Evolutionary conservation across 352 stramenopile genomes (phyloP), one percentile per base, ranked within the genome.

Genomic region (Saprolegnia parasitica): DNA sequence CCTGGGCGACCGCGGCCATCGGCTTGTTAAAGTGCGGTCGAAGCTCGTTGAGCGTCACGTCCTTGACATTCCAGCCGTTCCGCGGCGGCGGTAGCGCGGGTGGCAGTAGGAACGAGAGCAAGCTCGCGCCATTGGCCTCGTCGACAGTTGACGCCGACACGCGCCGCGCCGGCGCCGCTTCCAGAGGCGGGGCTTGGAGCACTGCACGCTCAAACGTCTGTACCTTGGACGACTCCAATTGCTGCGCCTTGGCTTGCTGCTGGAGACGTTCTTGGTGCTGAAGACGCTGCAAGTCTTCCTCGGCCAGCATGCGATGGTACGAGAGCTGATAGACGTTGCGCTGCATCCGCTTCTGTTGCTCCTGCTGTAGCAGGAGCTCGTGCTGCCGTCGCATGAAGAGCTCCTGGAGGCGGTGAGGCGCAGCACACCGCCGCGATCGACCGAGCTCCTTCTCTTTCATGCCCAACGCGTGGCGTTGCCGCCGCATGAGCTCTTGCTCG

Each of bases 21-120:
- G 86, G 86, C 60, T 91, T 91, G 74, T 93, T 91, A 56, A 93
- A 93, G 71, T 91, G 83, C 15, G 83, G 84, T 2, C 84, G 82
- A 50, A 93, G 78, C 62, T 91, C 83, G 61, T 93, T 90, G 29
- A 93, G 78, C 45, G 86, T 90, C 50, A 93, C 68, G 49, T 90
- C 83, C 66, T 91, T 91, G 39, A 89, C 81, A 63, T 84, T 87
- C 32, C 77, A 61, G 11, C 72, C 32, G 1, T 74, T 54, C 9
- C 55, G 47, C 15, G 74, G 63, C 0, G 76, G 68, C 3, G 42
- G 42, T 5, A 73, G 46, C 47, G 79, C 82, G 4, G 76, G 76
- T 46, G 81, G 74, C 40, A 87, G 71, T 55, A 87, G 62, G 46
- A 80, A 75, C 58, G 83, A 79, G 37, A 82, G 63, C 45, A 84